These are phyloP conservation scores for Tubosaeta sp. DNA, from an alignment of 768 basidiomycete species.

Conservation along the genomic window DNA sequence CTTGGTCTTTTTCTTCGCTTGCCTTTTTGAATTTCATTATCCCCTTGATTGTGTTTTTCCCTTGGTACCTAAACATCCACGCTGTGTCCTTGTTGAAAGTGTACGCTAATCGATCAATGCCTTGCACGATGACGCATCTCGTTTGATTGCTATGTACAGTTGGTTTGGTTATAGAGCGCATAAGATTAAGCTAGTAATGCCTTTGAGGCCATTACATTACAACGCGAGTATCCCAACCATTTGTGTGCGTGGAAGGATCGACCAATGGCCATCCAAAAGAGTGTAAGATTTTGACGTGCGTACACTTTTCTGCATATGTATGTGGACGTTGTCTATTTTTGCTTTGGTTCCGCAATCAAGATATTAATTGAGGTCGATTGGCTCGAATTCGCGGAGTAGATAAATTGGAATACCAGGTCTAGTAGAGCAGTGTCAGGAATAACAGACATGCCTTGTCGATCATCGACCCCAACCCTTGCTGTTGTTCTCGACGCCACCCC, in stretches of 20 bases:
- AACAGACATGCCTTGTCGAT: too few relatives aligned
- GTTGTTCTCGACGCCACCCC: too few relatives aligned
- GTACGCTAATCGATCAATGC: constrained; percentile 31
- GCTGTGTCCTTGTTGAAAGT: constrained; percentile 25
- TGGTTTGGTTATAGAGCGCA: constrained; percentile 19
- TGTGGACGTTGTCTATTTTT: not conserved
- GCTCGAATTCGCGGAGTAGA: constrained; percentile 19
- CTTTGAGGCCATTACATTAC: constrained; percentile 21
- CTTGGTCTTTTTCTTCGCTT: constrained; percentile 13
- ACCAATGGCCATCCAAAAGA: not conserved
- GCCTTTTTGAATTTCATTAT: constrained; percentile 14
- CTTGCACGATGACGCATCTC: constrained; percentile 12
- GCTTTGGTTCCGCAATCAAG: not conserved
- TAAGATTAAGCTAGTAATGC: constrained; percentile 14
- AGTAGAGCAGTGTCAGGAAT: too few relatives aligned
- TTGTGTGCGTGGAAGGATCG: not conserved
- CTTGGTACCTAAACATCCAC: constrained; percentile 28
- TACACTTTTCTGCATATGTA: not conserved
- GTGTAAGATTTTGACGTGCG: not conserved
- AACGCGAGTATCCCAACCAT: constrained; percentile 7
- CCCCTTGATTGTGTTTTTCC: constrained; percentile 7
- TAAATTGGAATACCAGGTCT: not conserved
- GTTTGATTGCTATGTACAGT: constrained; percentile 25
- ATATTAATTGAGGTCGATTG: constrained; percentile 4
- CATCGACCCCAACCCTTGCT: too few relatives aligned